phyloP scores from a whole-genome alignment of 768 basidiomycete species.

The Daedaleopsis nitida region DNA sequence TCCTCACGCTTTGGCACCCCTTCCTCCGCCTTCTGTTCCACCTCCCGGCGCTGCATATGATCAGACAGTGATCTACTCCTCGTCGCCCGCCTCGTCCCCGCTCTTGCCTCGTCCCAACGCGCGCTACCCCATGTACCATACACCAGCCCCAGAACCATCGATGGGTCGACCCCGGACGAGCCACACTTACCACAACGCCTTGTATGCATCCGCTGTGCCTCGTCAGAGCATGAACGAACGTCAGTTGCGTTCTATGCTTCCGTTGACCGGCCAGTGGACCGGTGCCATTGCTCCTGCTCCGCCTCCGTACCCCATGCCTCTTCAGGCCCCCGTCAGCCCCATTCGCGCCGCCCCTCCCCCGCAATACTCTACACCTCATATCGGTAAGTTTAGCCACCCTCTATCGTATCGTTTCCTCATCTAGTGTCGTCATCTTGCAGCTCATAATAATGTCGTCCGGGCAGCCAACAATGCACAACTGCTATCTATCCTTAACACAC shows the following conservation, averaged over 20 bases:
- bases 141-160: constrained; percentile 28
- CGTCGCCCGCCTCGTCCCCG: constrained; percentile 13
- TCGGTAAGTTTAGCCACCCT: constrained; percentile 1
- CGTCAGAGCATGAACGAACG: constrained; percentile 55
- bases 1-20: constrained; percentile 4
- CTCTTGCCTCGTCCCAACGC: constrained; percentile 3
- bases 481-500: constrained; percentile 33
- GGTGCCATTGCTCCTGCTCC: not conserved
- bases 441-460: constrained; percentile 14
- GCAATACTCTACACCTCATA: constrained; percentile 5
- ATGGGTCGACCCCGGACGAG: constrained; percentile 41
- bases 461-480: constrained; percentile 29
- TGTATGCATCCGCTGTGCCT: constrained; percentile 21
- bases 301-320: constrained; percentile 6
- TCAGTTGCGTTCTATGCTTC: constrained; percentile 48
- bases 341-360: constrained; percentile 14
- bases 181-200: constrained; percentile 29
- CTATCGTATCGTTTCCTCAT: not conserved
- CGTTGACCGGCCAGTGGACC: constrained; percentile 7
- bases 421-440: not conserved
- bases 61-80: constrained; percentile 39
- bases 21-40: constrained; percentile 31
- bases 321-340: constrained; percentile 5
- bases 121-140: constrained; percentile 14
- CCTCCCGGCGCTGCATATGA: constrained; percentile 23